Evolutionary conservation across 176 grass and related monocot genomes (phyloP).

Genomic region (Alopecurus myosuroides): DNA sequence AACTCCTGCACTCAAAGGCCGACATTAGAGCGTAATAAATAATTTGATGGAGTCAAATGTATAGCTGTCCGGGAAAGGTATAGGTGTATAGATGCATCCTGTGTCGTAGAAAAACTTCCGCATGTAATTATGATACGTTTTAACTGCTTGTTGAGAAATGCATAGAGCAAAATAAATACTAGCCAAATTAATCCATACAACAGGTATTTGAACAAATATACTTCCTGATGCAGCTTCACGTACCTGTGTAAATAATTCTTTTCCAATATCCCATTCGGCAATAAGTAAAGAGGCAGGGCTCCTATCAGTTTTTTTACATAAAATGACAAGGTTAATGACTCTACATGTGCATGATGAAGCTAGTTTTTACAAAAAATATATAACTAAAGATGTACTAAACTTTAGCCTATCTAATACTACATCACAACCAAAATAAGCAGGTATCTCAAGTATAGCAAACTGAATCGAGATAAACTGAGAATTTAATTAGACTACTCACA

Average conservation of each 20-base stretch:
- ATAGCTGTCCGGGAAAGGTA: conserved; percentile 91
- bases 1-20: conserved; percentile 97
- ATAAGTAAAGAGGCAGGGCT: too few relatives aligned
- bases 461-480: too few relatives aligned
- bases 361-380: too few relatives aligned
- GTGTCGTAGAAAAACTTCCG: conserved; percentile 92
- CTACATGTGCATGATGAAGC: too few relatives aligned
- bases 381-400: too few relatives aligned
- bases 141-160: conserved; percentile 81
- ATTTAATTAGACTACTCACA: too few relatives aligned
- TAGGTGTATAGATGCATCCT: conserved; percentile 73
- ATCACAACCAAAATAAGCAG: too few relatives aligned
- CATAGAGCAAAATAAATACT: conserved; percentile 96
- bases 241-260: conserved; percentile 98
- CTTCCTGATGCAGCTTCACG: too few relatives aligned
- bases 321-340: too few relatives aligned
- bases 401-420: too few relatives aligned
- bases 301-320: too few relatives aligned
- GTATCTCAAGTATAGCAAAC: too few relatives aligned
- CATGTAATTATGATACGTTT: conserved; percentile 93
- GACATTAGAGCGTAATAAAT: conserved; percentile 77
- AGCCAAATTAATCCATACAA: conserved; percentile 96
- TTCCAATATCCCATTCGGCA: conserved; percentile 81
- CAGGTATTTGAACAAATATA: conserved; percentile 90
- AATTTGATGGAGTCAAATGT: conserved; percentile 94